Evolutionary conservation across 2,329 filamentous ascomycete genomes (phyloP), one percentile per base, ranked within the genome.

Genomic region (Xylariales sp.): DNA sequence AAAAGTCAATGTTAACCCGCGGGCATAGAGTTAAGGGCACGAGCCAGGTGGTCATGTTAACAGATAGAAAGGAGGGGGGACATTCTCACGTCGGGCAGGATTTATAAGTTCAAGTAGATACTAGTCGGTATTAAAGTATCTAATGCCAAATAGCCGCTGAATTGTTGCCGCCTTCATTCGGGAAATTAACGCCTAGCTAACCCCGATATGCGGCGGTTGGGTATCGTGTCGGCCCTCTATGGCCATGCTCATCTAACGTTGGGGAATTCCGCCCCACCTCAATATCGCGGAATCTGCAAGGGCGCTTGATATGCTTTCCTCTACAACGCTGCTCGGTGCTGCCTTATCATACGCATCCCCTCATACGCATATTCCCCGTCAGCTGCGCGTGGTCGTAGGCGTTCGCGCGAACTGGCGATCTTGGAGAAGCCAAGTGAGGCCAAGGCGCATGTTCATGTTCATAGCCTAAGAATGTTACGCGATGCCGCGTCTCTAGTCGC

Each of bases 1-100:
- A 52, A 61, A 16, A 23, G 8, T 30, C 18, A 50, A 1, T 65
- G 65, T 39, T 64, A 34, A 65, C 3, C 4, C 34, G 3, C 41
- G 5, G 18, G 23, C 18, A 32, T 55, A 18, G 32, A 16, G 1
- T 2, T 34, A 14, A 34, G 9, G 36, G 46, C n/a, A n/a, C 8
- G 16, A 43, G 36, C 9, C 6, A 3, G 18, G 12, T 14, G 34
- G n/a, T 46, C 5, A 52, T 3, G 23, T 39, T 49, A 34, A 28
- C n/a, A 39, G 16, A n/a, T 28, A 30, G 28, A 34, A 9, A 1
- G n/a, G 48, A 39, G 30, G 12, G 34, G 8, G n/a, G 30, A 4
- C 32, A 23, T 49, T 43, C n/a, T 30, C 18, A 23, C 5, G 8
- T 0, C 12, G 28, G 7, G n/a, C n/a, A 6, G 2, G 1, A 30